phyloP scores from a whole-genome alignment of 331 rosid species.

The Acacia pycnantha region DNA sequence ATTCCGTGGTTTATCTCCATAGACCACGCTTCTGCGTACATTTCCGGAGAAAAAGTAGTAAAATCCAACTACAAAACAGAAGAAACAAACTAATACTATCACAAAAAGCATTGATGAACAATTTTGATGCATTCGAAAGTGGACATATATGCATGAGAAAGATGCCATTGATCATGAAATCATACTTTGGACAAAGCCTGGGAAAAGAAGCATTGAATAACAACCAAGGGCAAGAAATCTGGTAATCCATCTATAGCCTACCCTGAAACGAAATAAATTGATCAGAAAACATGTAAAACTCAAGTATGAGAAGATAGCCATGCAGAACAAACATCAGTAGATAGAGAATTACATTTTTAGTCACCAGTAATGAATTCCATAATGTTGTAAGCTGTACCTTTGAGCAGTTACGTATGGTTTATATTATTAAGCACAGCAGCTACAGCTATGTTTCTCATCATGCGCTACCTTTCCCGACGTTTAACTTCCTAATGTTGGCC shows the following conservation, averaged over 20 bases:
- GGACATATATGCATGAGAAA: conserved; percentile 1
- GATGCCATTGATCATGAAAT: conserved; percentile 21
- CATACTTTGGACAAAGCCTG: conserved; percentile 91
- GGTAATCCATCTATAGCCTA: conserved; percentile 88
- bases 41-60: conserved; percentile 80
- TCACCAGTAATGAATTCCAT: neutral
- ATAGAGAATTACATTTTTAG: neutral
- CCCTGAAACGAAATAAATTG: conserved; percentile 65
- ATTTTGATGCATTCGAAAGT: conserved; percentile 29
- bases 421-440: neutral
- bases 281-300: conserved; percentile 41
- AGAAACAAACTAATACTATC: conserved; percentile 23
- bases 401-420: neutral
- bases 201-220: conserved; percentile 69
- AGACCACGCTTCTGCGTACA: conserved; percentile 78
- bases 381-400: neutral
- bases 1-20: conserved; percentile 94
- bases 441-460: neutral
- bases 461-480: neutral
- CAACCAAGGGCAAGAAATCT: conserved; percentile 82
- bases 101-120: neutral
- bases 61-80: conserved; percentile 70
- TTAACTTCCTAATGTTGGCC: neutral
- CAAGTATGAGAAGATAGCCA: neutral
- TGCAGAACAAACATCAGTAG: conserved; percentile 21